These are phyloP conservation scores for Colletotrichum limetticola DNA, from an alignment of 2,329 filamentous ascomycete genomes.

Conservation along the genomic window DNA sequence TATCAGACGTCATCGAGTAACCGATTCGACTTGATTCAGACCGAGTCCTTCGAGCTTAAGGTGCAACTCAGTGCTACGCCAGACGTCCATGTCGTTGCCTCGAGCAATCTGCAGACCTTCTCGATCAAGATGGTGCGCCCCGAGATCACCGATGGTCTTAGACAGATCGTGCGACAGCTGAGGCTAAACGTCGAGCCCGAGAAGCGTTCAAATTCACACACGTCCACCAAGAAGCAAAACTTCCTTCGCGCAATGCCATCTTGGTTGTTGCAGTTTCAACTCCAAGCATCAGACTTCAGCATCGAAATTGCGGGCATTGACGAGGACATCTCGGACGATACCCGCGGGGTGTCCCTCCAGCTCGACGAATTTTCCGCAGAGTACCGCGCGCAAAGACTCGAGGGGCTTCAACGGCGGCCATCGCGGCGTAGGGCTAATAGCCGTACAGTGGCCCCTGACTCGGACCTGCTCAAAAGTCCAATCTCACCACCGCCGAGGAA, in stretches of 20 bases:
- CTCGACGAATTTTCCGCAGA: slow-evolving; percentile 89
- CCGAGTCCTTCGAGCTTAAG: slow-evolving; percentile 89
- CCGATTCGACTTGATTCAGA: slow-evolving; percentile 87
- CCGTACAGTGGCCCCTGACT: slow-evolving; percentile 75
- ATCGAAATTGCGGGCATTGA: slow-evolving; percentile 92
- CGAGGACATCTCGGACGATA: slow-evolving; percentile 81
- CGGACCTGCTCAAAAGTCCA: slow-evolving; percentile 67
- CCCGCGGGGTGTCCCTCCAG: slow-evolving; percentile 85
- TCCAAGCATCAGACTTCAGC: slow-evolving; percentile 90
- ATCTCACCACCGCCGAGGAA: slow-evolving; percentile 57
- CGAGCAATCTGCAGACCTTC: slow-evolving; percentile 85
- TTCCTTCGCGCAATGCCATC: slow-evolving; percentile 81
- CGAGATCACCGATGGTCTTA: slow-evolving; percentile 92
- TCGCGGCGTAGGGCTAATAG: slow-evolving; percentile 80
- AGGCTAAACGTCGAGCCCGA: slow-evolving; percentile 75
- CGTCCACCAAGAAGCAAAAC: slow-evolving; percentile 62
- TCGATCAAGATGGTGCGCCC: slow-evolving; percentile 89
- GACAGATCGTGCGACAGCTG: slow-evolving; percentile 89
- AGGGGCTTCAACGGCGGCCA: slow-evolving; percentile 67
- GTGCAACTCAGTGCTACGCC: slow-evolving; percentile 86
- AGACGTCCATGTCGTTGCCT: slow-evolving; percentile 83
- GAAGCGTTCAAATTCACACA: slow-evolving; percentile 61
- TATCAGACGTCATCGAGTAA: slow-evolving; percentile 89
- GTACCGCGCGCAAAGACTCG: slow-evolving; percentile 84
- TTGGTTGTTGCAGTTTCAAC: slow-evolving; percentile 86